These are phyloP conservation scores for Jaapia argillacea DNA, from an alignment of 768 basidiomycete species.

Conservation along the genomic window DNA sequence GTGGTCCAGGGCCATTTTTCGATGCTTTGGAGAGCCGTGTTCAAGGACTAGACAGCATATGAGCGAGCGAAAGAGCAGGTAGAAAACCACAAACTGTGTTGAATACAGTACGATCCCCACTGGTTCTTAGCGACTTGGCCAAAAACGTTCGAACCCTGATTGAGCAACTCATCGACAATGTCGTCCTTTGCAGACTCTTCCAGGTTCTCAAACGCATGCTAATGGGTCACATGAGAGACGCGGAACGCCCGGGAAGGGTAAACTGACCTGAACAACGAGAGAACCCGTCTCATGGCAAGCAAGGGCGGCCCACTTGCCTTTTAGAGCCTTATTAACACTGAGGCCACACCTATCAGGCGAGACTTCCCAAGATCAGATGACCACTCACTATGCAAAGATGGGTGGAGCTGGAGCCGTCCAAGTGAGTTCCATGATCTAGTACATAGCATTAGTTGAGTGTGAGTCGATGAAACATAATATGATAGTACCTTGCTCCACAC, in stretches of 20 bases:
- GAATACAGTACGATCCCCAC: conserved; percentile 84
- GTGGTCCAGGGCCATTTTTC: conserved; percentile 68
- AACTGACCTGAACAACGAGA: conserved; percentile 69
- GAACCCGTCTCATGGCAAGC: conserved; percentile 90
- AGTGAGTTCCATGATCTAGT: conserved; percentile 82
- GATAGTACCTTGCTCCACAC: conserved; percentile 80
- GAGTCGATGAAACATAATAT: background rate
- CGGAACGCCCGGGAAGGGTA: background rate
- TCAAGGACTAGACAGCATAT: conserved; percentile 60
- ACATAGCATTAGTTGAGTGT: conserved; percentile 6
- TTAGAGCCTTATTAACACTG: conserved; percentile 81
- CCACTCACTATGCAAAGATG: conserved; percentile 72
- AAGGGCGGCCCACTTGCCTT: conserved; percentile 82
- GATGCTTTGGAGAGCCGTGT: conserved; percentile 71
- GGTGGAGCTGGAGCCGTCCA: conserved; percentile 85
- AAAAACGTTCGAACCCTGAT: conserved; percentile 58
- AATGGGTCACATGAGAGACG: background rate
- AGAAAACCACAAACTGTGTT: conserved; percentile 55
- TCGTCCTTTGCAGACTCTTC: conserved; percentile 79
- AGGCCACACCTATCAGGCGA: background rate
- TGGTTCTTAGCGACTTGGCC: conserved; percentile 77
- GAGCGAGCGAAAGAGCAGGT: too few species aligned
- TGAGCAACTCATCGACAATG: conserved; percentile 76
- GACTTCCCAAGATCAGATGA: background rate
- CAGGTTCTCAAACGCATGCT: conserved; percentile 83